Conservation (phyloP, 805 yeast species). For the Wickerhamomyces chaumierensis region DNA sequence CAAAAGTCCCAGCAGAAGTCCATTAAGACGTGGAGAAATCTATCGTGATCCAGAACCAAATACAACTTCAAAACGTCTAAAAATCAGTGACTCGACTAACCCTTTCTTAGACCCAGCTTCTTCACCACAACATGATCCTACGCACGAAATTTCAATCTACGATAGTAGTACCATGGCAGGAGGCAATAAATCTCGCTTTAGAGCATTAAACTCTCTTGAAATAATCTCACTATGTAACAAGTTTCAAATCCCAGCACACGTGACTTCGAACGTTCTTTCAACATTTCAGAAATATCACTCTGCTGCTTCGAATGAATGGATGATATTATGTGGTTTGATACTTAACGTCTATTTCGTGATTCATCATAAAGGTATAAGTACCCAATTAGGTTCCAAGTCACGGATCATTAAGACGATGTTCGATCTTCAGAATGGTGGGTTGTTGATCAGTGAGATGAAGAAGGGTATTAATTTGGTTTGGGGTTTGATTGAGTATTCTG, state of each 20-base stretch:
- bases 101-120: not conserved
- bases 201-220: conserved; percentile 28
- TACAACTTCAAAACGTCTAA: no score
- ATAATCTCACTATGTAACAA: conserved; percentile 44
- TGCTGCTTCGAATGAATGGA: conserved; percentile 56
- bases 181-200: conserved; percentile 7
- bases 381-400: conserved; percentile 37
- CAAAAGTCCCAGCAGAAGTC: not conserved
- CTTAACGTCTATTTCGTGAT: conserved; percentile 46
- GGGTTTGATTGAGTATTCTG: conserved; percentile 40
- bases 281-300: conserved; percentile 39
- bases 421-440: conserved; percentile 41
- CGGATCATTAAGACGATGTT: conserved; percentile 40
- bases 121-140: not conserved
- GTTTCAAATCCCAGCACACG: conserved; percentile 47
- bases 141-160: not conserved
- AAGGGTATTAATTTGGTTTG: conserved; percentile 44
- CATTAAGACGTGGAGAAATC: not conserved
- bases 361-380: conserved; percentile 33
- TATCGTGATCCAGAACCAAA: not conserved
- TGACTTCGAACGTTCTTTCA: conserved; percentile 37
- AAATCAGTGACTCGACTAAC: not conserved
- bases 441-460: conserved; percentile 35
- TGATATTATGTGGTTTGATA: conserved; percentile 55
- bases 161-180: not conserved